Base-by-base conservation (phyloP, 1,284 basidiomycete genomes). In the Papiliotrema terrestris region DNA sequence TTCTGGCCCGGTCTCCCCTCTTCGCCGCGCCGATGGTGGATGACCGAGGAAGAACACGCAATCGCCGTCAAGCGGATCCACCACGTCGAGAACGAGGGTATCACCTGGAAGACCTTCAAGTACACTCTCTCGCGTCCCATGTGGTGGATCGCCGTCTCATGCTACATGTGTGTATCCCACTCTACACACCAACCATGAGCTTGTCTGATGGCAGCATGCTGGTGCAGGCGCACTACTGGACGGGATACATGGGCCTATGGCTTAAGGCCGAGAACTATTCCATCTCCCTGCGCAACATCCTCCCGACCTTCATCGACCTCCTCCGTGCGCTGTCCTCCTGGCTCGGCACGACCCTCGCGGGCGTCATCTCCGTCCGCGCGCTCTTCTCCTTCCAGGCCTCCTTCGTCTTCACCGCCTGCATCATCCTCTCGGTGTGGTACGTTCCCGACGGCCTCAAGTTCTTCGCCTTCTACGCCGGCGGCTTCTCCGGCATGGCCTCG, bases 231-330 rank as follows among this genome's bases (percentile, higher is more conserved):
- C 41, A 49, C 3, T 67, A 67, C 48, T 65, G 61, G 54, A 56
- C 49, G 8, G 52, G 54, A 20, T 69, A 69, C 57, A 68, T 68
- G 66, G 23, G 59, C 6, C 62, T 68, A 14, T 68, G 62, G 64
- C 56, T 68, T 38, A 62, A 62, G 51, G 44, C 51, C 4, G 54
- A 51, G 17, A 49, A 45, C 9, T 61, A 58, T 46, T 53, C 59
- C 20, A 39, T 60, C 49, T 22, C 32, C 19, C 56, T 60, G 15
- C 45, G 61, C 52, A 67, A 61, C 48, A 58, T 59, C 53, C 49
- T 59, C 8, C 65, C 66, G 14, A 66, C 66, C 4, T 60, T 62
- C 44, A 46, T 67, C 50, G 51, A 62, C 49, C 49, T 62, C 14
- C 20, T 63, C 32, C 45, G 49, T 19, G 66, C 65, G 1, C 42